Evolutionary conservation across 1,284 basidiomycete genomes (phyloP), one percentile per base, ranked within the genome.

Genomic region (Puccinia horiana): DNA sequence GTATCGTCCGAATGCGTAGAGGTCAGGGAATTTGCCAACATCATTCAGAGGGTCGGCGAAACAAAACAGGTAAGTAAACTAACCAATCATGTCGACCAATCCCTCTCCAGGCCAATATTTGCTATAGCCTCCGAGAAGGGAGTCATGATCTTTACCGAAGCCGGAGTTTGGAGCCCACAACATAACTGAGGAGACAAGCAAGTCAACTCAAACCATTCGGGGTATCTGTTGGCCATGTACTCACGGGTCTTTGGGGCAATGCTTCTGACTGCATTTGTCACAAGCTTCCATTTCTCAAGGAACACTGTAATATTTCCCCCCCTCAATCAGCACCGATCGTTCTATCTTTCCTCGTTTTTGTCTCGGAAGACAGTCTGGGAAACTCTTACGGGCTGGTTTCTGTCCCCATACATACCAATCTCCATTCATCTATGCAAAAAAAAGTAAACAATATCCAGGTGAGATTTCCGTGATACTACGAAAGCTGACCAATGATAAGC

Each of bases 371-470:
- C 29, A 18, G 14, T 2, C n/a, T 18, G 52, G 20, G 47, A 47
- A 14, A 37, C 18, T 49, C 80, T 56, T n/a, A 81, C 80, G 47
- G 12, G 56, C 72, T 67, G 80, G 80, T 35, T 81, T 81, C 32
- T 47, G 42, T 20, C 80, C 80, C 80, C 80, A 81, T 3, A 23
- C 26, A 67, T 81, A 81, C 80, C 80, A 81, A 35, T 81, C 72
- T 23, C 80, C 80, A 58, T 81, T 81, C 80, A 81, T 81, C 80
- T 81, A 70, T 20, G n/a, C 26, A 16, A 61, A 40, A 18, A 49
- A 54, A 23, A 35, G 40, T 26, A 78, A 1, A n/a, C 2, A 78
- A 56, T 8, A 16, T 54, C 14, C 23, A 16, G 44, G 16, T 58
- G 18, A 52, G 26, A 26, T 23, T 42, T 1, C 49, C 40, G 11